These are phyloP conservation scores for Penicillium silybi DNA, from an alignment of 495 filamentous ascomycete genomes.

Conservation along the genomic window DNA sequence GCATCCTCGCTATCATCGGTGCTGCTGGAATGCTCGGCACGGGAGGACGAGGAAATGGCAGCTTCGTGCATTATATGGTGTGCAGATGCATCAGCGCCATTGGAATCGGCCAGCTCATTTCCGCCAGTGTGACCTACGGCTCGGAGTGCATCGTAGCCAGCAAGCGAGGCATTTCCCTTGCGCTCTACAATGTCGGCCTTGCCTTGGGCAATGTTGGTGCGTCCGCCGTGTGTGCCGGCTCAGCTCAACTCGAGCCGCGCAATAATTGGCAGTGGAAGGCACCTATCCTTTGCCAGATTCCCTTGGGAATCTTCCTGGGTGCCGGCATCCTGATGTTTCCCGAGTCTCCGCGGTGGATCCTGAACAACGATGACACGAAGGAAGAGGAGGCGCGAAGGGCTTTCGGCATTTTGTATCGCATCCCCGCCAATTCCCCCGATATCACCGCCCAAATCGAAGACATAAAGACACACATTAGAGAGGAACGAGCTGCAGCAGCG, in stretches of 20 bases:
- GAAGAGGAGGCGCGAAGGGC: constrained; percentile 24
- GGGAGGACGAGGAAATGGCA: constrained; percentile 12
- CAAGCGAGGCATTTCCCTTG: constrained; percentile 24
- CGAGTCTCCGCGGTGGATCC: constrained; percentile 29
- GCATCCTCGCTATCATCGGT: constrained; percentile 16
- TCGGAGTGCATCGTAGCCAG: constrained; percentile 27
- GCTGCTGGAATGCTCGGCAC: constrained; percentile 26
- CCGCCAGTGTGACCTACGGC: constrained; percentile 21
- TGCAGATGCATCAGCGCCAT: constrained; percentile 27
- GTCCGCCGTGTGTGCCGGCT: constrained; percentile 25
- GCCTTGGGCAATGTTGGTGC: constrained; percentile 25
- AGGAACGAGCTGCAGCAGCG: constrained; percentile 8
- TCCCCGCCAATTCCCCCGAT: constrained; percentile 14
- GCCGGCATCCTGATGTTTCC: constrained; percentile 29
- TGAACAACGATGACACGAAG: constrained; percentile 11
- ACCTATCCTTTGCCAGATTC: constrained; percentile 29
- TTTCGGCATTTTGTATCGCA: constrained; percentile 19
- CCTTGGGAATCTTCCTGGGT: constrained; percentile 22
- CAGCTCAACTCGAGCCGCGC: constrained; percentile 13
- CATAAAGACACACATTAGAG: constrained; percentile 21
- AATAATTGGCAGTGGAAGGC: constrained; percentile 33
- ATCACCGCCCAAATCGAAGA: constrained; percentile 23
- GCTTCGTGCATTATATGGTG: constrained; percentile 27
- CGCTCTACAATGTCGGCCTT: constrained; percentile 26
- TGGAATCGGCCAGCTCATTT: constrained; percentile 23